These are phyloP conservation scores for Pisolithus albus DNA, from an alignment of 768 basidiomycete species.

Conservation along the genomic window DNA sequence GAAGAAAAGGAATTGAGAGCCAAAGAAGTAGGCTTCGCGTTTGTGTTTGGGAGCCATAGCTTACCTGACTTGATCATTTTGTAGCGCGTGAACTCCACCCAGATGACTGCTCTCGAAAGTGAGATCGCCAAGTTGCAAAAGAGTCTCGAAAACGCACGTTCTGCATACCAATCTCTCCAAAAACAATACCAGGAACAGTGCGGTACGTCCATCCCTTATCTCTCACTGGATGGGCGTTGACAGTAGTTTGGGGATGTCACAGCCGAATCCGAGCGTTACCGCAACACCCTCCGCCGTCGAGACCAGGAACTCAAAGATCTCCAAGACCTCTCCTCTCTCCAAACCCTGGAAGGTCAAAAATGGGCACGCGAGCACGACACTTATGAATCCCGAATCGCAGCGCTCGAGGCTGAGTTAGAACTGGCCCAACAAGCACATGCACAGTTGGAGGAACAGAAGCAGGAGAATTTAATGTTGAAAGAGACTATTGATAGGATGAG, in stretches of 20 bases:
- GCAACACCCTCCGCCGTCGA: slow-evolving; percentile 63
- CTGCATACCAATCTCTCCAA: slow-evolving; percentile 70
- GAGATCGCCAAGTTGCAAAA: slow-evolving; percentile 75
- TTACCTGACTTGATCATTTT: slow-evolving; percentile 8
- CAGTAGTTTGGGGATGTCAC: background rate
- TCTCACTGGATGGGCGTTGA: background rate
- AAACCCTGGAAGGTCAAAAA: slow-evolving; percentile 61
- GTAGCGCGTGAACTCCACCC: slow-evolving; percentile 56
- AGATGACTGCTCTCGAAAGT: slow-evolving; percentile 66
- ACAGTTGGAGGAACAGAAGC: slow-evolving; percentile 86
- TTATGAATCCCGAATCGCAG: slow-evolving; percentile 63
- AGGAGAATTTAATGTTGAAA: slow-evolving; percentile 86
- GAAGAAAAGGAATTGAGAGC: slow-evolving; percentile 89
- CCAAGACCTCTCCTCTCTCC: slow-evolving; percentile 52
- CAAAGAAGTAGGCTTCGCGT: slow-evolving; percentile 59
- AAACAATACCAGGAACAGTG: slow-evolving; percentile 88
- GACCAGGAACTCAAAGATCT: slow-evolving; percentile 66
- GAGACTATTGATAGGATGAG: slow-evolving; percentile 95
- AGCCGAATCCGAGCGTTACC: slow-evolving; percentile 77
- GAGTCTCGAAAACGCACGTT: slow-evolving; percentile 63
- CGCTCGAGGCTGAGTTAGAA: slow-evolving; percentile 66
- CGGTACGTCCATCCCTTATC: slow-evolving; percentile 38
- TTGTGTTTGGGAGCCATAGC: slow-evolving; percentile 1
- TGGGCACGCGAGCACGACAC: slow-evolving; percentile 59
- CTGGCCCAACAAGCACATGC: slow-evolving; percentile 65